Evolutionary conservation across 2,329 filamentous ascomycete genomes (phyloP), one percentile per base, ranked within the genome.

Genomic region (Lecanicillium sp.): DNA sequence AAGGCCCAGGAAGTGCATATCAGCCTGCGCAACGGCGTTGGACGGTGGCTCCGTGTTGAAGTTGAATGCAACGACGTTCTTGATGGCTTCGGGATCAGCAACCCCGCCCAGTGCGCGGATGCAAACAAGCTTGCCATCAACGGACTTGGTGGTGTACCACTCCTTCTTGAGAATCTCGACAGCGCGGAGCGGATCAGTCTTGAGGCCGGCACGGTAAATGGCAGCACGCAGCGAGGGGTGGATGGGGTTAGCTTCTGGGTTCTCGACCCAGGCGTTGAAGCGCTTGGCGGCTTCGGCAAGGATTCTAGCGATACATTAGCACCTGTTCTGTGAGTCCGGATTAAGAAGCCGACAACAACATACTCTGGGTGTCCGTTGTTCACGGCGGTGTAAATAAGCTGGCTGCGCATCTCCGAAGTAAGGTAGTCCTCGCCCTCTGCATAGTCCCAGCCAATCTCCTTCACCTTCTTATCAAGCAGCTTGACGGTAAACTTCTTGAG

Each of bases 111-210:
- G 73, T 4, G 84, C 78, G 28, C 75, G 69, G 3, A 97, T 74
- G 48, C 79, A 84, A 47, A 94, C 84, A 49, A 95, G 88, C 62
- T 89, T 94, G 51, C 88, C 89, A 53, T 97, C 92, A 28, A 96
- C 81, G 7, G 88, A 87, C 37, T 83, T 82, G 11, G 87, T 92
- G 36, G 71, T 80, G 46, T 79, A 72, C 72, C 87, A 97, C 58
- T 96, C 89, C 39, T 87, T 78, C 67, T 90, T 87, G 39, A 98
- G 73, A 7, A 81, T 74, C 19, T 84, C 73, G 48, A 87, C 86
- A 13, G 79, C 68, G 37, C 74, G 72, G 7, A 77, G 78, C 6
- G 87, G 79, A 47, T 89, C 77, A 41, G 63, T 61, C 46, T 79
- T 81, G 43, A 96, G 72, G 18, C 79, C 83, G 27, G 88, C 81